phyloP scores from a whole-genome alignment of 176 grass and related monocot species.

The Eremochloa ophiuroides region DNA sequence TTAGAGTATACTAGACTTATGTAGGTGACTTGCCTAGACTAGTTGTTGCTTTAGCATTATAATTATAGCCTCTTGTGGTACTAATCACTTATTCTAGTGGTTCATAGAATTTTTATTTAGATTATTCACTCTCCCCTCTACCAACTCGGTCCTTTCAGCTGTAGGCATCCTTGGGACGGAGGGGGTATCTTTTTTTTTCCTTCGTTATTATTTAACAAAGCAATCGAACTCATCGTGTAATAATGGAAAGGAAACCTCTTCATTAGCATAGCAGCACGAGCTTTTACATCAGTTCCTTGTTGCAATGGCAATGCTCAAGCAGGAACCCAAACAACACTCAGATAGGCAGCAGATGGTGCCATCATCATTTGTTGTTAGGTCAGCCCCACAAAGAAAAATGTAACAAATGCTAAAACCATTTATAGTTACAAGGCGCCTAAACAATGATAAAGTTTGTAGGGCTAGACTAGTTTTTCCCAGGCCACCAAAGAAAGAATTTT shows the following conservation, averaged over 20 bases:
- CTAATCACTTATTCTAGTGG: too few species aligned
- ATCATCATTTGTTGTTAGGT: slow-evolving; percentile 36
- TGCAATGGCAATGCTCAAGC: neutral
- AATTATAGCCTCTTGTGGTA: too few species aligned
- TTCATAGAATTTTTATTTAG: too few species aligned
- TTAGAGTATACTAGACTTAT: too few species aligned
- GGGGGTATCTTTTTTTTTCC: too few species aligned
- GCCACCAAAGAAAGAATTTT: slow-evolving; percentile 17
- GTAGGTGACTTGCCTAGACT: too few species aligned
- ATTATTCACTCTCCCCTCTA: too few species aligned
- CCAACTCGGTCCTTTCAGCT: too few species aligned
- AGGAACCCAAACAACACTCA: slow-evolving; percentile 24
- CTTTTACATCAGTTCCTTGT: slow-evolving; percentile 17
- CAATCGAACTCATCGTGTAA: neutral
- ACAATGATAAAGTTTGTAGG: neutral
- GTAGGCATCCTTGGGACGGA: too few species aligned
- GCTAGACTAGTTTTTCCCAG: neutral
- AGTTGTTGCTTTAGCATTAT: too few species aligned
- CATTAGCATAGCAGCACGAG: neutral
- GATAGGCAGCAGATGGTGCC: slow-evolving; percentile 4
- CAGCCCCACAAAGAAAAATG: neutral
- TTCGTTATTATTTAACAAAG: too few species aligned
- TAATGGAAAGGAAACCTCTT: neutral
- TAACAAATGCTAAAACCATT: neutral
- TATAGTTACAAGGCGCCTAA: neutral